phyloP scores from a whole-genome alignment of 805 yeast species.

The Kodamaea restingae region DNA sequence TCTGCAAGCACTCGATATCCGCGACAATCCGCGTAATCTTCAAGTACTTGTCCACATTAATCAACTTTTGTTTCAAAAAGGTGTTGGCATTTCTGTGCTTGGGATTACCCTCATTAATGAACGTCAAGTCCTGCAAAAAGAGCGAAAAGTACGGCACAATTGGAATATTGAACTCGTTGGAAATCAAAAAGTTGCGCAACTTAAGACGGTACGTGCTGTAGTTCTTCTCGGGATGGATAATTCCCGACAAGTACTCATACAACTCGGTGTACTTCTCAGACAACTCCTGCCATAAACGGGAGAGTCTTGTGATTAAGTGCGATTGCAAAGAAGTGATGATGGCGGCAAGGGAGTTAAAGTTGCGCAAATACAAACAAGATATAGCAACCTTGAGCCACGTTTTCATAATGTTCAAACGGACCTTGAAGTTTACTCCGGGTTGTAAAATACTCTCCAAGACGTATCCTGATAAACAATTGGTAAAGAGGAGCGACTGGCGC shows the following conservation, averaged over 20 bases:
- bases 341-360: constrained; percentile 75
- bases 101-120: constrained; percentile 78
- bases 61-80: constrained; percentile 53
- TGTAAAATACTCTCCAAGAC: constrained; percentile 66
- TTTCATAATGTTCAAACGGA: constrained; percentile 52
- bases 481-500: constrained; percentile 56
- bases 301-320: constrained; percentile 61
- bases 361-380: constrained; percentile 67
- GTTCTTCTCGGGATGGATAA: constrained; percentile 73
- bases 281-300: constrained; percentile 55
- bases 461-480: constrained; percentile 68
- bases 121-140: constrained; percentile 74
- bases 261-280: constrained; percentile 58
- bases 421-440: constrained; percentile 45
- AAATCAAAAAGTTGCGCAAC: constrained; percentile 49
- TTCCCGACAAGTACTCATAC: constrained; percentile 59
- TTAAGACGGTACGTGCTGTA: constrained; percentile 65
- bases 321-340: constrained; percentile 74
- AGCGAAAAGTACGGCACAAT: constrained; percentile 74
- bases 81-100: constrained; percentile 59
- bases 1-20: constrained; percentile 65
- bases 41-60: constrained; percentile 71
- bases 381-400: constrained; percentile 73
- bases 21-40: constrained; percentile 64
- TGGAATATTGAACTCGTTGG: constrained; percentile 51